phyloP scores from a whole-genome alignment of 495 filamentous ascomycete species.

The Podospora australis region DNA sequence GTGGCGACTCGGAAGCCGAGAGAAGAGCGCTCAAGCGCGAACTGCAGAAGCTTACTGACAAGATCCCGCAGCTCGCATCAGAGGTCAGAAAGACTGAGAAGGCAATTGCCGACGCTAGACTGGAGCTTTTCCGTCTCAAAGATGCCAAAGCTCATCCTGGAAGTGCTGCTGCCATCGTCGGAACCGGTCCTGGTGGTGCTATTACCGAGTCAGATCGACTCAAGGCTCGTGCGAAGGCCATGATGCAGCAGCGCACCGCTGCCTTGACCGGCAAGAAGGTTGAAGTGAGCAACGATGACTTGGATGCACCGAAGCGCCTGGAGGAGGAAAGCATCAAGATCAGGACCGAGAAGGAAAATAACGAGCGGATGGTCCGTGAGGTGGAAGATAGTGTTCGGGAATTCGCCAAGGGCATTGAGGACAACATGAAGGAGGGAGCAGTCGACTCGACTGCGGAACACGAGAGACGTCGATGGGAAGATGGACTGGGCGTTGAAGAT shows the following conservation, averaged over 20 bases:
- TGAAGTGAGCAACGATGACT: conserved; percentile 56
- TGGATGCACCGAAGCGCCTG: conserved; percentile 70
- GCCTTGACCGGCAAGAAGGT: conserved; percentile 80
- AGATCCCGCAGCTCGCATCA: conserved; percentile 85
- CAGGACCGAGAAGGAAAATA: conserved; percentile 80
- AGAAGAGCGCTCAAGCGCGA: conserved; percentile 78
- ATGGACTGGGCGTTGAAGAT: conserved; percentile 93
- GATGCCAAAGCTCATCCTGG: conserved; percentile 90
- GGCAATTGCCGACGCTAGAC: conserved; percentile 80
- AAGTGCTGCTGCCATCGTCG: conserved; percentile 75
- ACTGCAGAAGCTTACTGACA: conserved; percentile 80
- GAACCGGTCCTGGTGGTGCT: conserved; percentile 85
- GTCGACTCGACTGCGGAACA: conserved; percentile 66
- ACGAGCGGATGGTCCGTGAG: conserved; percentile 91
- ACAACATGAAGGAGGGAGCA: conserved; percentile 76
- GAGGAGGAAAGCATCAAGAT: conserved; percentile 81
- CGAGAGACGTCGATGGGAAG: conserved; percentile 91
- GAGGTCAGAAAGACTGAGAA: conserved; percentile 87
- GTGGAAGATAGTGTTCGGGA: conserved; percentile 96
- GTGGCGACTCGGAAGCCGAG: conserved; percentile 79
- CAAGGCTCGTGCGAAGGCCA: conserved; percentile 89
- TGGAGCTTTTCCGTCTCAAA: conserved; percentile 89
- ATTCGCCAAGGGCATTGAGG: conserved; percentile 75
- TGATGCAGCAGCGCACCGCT: conserved; percentile 96
- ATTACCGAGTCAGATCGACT: conserved; percentile 92